phyloP scores from a whole-genome alignment of 2,329 filamentous ascomycete species.

The Pseudogymnoascus sp. region DNA sequence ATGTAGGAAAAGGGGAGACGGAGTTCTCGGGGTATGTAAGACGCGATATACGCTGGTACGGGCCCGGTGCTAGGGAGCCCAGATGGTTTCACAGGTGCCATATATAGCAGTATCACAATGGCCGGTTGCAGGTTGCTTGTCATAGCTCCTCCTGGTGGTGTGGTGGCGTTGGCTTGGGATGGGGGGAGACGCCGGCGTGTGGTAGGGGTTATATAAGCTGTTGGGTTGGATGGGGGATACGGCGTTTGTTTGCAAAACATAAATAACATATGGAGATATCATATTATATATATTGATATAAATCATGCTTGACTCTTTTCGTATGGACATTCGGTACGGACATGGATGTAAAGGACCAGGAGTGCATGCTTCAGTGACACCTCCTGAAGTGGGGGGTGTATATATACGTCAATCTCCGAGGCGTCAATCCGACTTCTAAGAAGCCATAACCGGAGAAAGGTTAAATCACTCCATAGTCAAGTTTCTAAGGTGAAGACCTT shows the following conservation, averaged over 20 bases:
- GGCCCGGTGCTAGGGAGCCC: background rate
- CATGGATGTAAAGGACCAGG: no score
- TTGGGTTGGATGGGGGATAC: background rate
- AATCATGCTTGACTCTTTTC: background rate
- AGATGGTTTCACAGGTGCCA: background rate
- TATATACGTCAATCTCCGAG: no score
- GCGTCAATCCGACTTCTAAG: no score
- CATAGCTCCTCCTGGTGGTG: constrained; percentile 1
- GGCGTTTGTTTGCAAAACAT: constrained; percentile 7
- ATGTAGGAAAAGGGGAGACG: background rate
- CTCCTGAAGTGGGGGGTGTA: no score
- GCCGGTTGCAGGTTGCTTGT: background rate
- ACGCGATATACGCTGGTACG: constrained; percentile 4
- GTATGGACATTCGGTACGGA: no score
- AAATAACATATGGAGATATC: background rate
- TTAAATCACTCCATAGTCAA: no score
- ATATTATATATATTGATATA: background rate
- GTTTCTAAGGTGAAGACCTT: no score
- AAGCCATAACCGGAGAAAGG: no score
- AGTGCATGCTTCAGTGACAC: no score
- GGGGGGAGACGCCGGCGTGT: background rate
- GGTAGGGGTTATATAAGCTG: background rate
- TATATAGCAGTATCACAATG: constrained; percentile 2
- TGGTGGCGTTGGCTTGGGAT: constrained; percentile 5
- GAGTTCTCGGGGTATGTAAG: background rate